Base-by-base conservation (phyloP, 805 yeast species). In the Candida piceae region DNA sequence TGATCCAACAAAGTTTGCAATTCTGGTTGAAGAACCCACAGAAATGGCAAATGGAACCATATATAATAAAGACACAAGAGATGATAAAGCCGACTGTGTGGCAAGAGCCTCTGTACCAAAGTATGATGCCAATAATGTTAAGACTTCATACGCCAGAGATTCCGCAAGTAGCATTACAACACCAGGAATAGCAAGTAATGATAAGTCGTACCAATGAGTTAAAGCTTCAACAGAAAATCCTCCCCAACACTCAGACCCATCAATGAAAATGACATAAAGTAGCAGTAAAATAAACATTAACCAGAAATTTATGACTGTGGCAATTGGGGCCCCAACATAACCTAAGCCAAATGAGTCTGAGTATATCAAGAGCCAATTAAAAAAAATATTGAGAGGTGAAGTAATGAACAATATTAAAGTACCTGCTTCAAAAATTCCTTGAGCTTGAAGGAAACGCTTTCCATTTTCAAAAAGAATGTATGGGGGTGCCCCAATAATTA, bases 341-440 rank as follows among this genome's bases (percentile, higher is more conserved):
- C 89, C 93, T 12, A 87, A 47, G 1, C 95, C 95, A 18, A 48
- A 41, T 3, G 40, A 28, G 12, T 40, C 42, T 16, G 76, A 67
- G 80, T 87, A 80, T 2, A 84, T 86, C 32, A 84, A 59, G 7
- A 76, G 36, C 60, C 81, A 84, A 57, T 81, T 83, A 54, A 81
- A 57, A 28, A 78, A 48, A 0, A 80, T 79, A 50, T 83, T 82
- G 39, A 83, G 55, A 2, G 93, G 90, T 2, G 89, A 86, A 47
- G 85, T 80, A 16, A 82, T 57, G 19, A 75, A 61, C 22, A 84
- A 62, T 16, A 81, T 83, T 36, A 76, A 69, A 0, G 89, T 81
- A 8, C 87, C 80, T 1, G 90, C 90, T 55, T 81, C 87, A 62
- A 82, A 84, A 10, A 82, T 74, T 21, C 85, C 86, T 63, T 84